Percentiles rank a stretch among this genome's conserved stretches.
phyloP scores from a whole-genome alignment of 2,329 filamentous ascomycete species.

The Neonectria coccinea region DNA sequence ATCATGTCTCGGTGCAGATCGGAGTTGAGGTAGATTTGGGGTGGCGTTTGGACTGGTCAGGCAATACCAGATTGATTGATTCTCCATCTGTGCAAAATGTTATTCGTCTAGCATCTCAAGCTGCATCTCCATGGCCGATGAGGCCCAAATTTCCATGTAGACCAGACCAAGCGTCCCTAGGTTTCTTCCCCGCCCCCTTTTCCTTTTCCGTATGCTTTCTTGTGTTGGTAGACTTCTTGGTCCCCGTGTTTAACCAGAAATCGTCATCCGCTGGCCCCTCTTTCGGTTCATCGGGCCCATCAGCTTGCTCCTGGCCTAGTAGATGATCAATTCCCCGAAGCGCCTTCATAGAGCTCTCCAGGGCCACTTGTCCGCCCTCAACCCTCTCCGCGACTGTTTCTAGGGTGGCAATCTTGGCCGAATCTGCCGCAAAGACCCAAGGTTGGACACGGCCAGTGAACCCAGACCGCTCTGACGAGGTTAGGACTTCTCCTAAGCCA shows the following conservation, averaged over 20 bases:
- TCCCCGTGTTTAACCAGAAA: constrained; percentile 52
- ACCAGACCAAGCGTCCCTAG: constrained; percentile 61
- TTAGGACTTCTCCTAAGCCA: constrained; percentile 60
- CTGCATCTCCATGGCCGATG: constrained; percentile 54
- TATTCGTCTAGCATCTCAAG: constrained; percentile 30
- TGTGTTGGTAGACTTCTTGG: constrained; percentile 36
- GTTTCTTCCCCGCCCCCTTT: constrained; percentile 40
- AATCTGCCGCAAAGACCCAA: constrained; percentile 71
- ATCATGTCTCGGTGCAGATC: constrained; percentile 28
- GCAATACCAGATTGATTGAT: constrained; percentile 32
- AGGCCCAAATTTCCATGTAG: constrained; percentile 67
- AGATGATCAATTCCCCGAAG: constrained; percentile 64
- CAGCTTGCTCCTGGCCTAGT: constrained; percentile 52
- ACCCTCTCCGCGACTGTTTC: constrained; percentile 70
- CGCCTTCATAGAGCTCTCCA: constrained; percentile 64
- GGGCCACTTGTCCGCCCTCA: constrained; percentile 67
- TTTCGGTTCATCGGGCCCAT: constrained; percentile 37
- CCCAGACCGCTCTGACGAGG: constrained; percentile 52
- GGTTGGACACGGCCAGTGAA: constrained; percentile 61
- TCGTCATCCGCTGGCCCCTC: constrained; percentile 45
- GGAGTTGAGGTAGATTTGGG: constrained; percentile 42
- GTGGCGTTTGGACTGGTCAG: constrained; percentile 42
- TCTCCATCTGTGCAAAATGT: constrained; percentile 24
- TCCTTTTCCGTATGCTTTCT: constrained; percentile 46
- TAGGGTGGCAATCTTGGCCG: constrained; percentile 69